phyloP scores from a whole-genome alignment of 1,284 basidiomycete species.

The Sanguinoderma infundibulare region DNA sequence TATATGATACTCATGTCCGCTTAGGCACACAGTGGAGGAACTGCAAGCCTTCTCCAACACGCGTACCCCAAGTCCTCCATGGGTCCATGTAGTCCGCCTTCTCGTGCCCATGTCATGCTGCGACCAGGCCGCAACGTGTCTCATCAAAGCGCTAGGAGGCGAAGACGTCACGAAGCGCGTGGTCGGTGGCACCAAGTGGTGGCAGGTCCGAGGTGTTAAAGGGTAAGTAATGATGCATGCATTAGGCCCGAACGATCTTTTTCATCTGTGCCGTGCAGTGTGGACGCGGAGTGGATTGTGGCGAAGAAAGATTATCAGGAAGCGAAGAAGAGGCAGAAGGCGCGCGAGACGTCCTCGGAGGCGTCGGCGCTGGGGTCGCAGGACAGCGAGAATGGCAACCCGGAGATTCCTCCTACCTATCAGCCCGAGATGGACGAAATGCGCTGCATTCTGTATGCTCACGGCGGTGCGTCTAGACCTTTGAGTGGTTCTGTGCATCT shows the following conservation, averaged over 20 bases:
- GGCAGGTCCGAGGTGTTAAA: conserved; percentile 86
- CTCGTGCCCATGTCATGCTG: conserved; percentile 79
- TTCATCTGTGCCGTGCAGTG: conserved; percentile 43
- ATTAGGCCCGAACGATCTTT: neutral
- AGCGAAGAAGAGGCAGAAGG: conserved; percentile 58
- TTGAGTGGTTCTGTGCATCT: neutral
- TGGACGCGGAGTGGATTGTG: conserved; percentile 92
- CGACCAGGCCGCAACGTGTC: conserved; percentile 75
- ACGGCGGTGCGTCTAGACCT: conserved; percentile 61
- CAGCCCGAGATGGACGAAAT: conserved; percentile 83
- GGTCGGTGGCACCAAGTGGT: conserved; percentile 94
- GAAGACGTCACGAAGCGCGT: conserved; percentile 74
- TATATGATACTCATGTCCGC: neutral
- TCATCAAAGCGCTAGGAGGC: conserved; percentile 87
- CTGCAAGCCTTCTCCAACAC: conserved; percentile 87
- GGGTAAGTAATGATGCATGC: conserved; percentile 51
- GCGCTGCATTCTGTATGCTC: conserved; percentile 85
- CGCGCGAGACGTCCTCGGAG: conserved; percentile 40
- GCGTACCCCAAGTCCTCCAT: conserved; percentile 87
- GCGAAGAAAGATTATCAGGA: conserved; percentile 74
- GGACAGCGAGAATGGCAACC: conserved; percentile 23
- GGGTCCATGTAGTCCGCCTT: conserved; percentile 81
- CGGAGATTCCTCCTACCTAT: conserved; percentile 42
- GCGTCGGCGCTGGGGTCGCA: conserved; percentile 15
- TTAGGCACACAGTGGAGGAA: conserved; percentile 81